Conservation (phyloP, 2,329 filamentous ascomycete genomes). For the Alternaria brassicicola region DNA sequence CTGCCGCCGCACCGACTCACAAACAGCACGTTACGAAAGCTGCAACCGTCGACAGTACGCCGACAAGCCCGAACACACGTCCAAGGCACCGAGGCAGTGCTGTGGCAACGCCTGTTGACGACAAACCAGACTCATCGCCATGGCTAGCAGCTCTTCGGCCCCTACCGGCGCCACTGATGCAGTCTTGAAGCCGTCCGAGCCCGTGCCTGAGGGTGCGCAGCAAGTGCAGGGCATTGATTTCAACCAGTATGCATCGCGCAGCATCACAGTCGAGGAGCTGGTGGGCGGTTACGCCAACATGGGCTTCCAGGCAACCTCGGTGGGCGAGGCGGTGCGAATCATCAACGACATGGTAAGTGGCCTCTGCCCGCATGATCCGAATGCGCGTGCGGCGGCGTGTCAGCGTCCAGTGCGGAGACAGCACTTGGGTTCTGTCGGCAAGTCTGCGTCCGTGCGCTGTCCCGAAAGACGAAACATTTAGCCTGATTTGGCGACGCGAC, state of each 20-base stretch:
- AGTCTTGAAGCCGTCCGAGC: conserved; percentile 82
- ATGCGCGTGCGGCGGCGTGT: conserved; percentile 14
- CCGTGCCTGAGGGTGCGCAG: conserved; percentile 77
- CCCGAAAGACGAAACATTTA: conserved; percentile 36
- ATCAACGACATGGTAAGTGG: conserved; percentile 87
- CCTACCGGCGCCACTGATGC: conserved; percentile 68
- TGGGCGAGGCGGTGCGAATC: conserved; percentile 86
- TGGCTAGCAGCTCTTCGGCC: conserved; percentile 34
- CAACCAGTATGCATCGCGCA: conserved; percentile 73
- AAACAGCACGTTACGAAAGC: conserved; percentile 2
- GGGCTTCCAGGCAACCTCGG: conserved; percentile 81
- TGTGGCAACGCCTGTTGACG: conserved; percentile 4
- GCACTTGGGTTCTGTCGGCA: conserved; percentile 24
- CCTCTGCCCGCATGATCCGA: conserved; percentile 15
- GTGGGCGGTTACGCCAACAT: conserved; percentile 81
- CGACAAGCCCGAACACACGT: background rate
- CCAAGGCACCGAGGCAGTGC: background rate
- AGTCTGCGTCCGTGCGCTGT: conserved; percentile 28
- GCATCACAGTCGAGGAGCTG: conserved; percentile 85
- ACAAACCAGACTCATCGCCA: background rate
- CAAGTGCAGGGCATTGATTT: conserved; percentile 93
- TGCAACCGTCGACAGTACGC: conserved; percentile 4
- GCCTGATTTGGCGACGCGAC: conserved; percentile 39
- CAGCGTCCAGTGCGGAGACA: conserved; percentile 28
- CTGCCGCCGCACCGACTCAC: conserved; percentile 16